Conservation (phyloP, 345 rosid species). For the Pistacia vera region DNA sequence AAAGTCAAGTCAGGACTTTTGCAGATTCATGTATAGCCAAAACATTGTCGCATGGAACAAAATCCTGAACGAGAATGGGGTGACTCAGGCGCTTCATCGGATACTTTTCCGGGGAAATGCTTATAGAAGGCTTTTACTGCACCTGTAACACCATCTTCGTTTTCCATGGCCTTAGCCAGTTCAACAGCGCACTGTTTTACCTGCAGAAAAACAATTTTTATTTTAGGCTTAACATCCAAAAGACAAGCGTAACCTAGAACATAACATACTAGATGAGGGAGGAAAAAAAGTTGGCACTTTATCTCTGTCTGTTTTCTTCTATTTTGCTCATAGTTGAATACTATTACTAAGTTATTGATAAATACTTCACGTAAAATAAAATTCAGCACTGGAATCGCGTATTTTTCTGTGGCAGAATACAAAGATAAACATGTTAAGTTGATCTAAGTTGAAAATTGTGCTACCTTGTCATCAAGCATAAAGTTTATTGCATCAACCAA, state of each 20-base stretch:
- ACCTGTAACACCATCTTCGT: constrained; percentile 58
- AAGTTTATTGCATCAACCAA: constrained; percentile 52
- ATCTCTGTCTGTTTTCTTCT: background rate
- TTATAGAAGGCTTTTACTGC: constrained; percentile 59
- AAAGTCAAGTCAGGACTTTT: background rate
- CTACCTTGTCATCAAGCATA: constrained; percentile 54
- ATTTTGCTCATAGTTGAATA: background rate
- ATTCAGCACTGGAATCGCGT: no score
- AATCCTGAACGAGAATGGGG: constrained; percentile 9
- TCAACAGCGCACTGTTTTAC: constrained; percentile 49
- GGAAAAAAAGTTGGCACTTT: no score
- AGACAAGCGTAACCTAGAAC: background rate
- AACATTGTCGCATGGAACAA: constrained; percentile 34
- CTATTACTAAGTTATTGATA: background rate
- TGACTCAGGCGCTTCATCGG: background rate
- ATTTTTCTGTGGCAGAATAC: background rate
- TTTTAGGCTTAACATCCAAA: background rate
- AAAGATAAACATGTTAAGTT: background rate
- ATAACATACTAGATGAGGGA: background rate
- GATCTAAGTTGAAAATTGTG: background rate
- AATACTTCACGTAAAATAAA: no score
- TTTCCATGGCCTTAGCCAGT: constrained; percentile 46
- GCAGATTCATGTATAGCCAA: constrained; percentile 25
- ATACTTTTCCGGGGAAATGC: constrained; percentile 37
- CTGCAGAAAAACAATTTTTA: constrained; percentile 23